phyloP scores from a whole-genome alignment of 441 rosid genomes.

The Eutrema salsugineum region DNA sequence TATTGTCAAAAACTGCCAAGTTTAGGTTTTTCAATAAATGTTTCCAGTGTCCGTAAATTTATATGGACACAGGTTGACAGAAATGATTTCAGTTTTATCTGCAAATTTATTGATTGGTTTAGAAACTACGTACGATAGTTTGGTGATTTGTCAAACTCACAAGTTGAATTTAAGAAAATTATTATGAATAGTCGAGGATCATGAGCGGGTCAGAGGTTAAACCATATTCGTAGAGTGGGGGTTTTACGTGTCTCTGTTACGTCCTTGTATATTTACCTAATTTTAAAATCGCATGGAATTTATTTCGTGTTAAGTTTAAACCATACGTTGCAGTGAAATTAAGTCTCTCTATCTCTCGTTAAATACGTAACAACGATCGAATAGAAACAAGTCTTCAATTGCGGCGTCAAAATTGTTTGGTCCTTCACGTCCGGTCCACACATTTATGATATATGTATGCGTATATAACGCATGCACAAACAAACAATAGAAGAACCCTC shows the following conservation, averaged over 20 bases:
- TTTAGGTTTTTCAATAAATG: not conserved
- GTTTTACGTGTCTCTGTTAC: constrained; percentile 8
- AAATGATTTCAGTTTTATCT: constrained; percentile 6
- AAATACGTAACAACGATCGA: constrained; percentile 1
- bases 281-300: not conserved
- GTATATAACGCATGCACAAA: not conserved
- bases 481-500: not conserved
- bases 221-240: not conserved
- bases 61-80: not conserved
- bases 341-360: not conserved
- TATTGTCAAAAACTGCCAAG: not conserved
- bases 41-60: not conserved
- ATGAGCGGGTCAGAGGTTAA: constrained; percentile 2
- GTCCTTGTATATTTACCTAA: not conserved
- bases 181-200: too few relatives aligned
- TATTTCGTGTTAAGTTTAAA: constrained; percentile 2
- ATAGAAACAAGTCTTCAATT: constrained; percentile 19
- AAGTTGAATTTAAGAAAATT: not conserved
- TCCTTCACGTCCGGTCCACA: constrained; percentile 24
- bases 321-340: constrained; percentile 11
- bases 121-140: not conserved
- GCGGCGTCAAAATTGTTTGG: constrained; percentile 30
- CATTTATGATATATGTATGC: constrained; percentile 3
- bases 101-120: constrained; percentile 2
- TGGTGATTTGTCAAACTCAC: not conserved